phyloP scores from a whole-genome alignment of 768 basidiomycete genomes.

The Postia placenta region DNA sequence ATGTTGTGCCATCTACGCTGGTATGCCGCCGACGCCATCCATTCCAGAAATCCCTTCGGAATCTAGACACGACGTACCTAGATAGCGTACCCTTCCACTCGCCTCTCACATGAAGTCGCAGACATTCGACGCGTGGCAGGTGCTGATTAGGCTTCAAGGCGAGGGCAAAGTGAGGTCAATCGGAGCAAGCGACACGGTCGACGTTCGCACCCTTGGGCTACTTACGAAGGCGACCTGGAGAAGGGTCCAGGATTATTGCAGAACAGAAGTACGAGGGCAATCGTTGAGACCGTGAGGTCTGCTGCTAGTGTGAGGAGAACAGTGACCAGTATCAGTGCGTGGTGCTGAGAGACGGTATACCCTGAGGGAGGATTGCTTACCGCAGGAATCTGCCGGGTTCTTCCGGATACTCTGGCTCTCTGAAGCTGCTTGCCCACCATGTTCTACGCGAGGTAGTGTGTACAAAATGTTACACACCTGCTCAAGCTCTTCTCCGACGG shows the following conservation, averaged over 20 bases:
- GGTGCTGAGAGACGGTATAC: conserved; percentile 5
- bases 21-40: too few relatives aligned
- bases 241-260: conserved; percentile 67
- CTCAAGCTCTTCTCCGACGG: background rate
- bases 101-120: conserved; percentile 51
- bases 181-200: conserved; percentile 77
- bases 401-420: background rate
- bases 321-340: conserved; percentile 68
- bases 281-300: conserved; percentile 62
- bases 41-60: conserved; percentile 56
- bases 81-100: conserved; percentile 80
- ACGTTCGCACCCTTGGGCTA: conserved; percentile 46
- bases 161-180: conserved; percentile 58
- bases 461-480: background rate
- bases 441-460: background rate
- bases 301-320: conserved; percentile 55
- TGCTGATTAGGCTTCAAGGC: conserved; percentile 55
- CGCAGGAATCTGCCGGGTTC: background rate
- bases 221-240: conserved; percentile 44
- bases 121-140: conserved; percentile 66
- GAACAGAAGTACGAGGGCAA: conserved; percentile 81
- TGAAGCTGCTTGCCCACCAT: background rate
- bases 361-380: background rate
- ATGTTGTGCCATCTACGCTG: conserved; percentile 81
- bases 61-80: conserved; percentile 67